Base-by-base conservation (phyloP, 2,329 filamentous ascomycete genomes). In the Canariomyces notabilis region DNA sequence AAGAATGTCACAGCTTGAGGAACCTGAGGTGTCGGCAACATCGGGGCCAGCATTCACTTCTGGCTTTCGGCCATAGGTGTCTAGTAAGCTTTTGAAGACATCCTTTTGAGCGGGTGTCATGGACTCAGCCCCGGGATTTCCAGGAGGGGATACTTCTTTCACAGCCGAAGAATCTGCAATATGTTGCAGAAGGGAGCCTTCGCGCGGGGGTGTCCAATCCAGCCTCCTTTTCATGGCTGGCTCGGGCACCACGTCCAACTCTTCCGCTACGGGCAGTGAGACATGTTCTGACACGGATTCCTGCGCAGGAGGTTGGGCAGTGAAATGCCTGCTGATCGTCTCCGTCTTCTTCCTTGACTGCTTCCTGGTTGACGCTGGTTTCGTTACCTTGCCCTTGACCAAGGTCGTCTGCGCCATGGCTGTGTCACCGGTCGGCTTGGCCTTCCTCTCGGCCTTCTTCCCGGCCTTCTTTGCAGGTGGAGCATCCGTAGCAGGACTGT, bases 181-280 rank as follows among this genome's bases (percentile, higher is more conserved):
- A 2, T 62, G n/a, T 1, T 34, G 11, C 1, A 20, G 2, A 0
- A 37, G 36, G 3, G 49, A 51, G 15, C 51, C 55, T n/a, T 52
- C 32, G 51, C 56, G 46, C 4, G 80, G 85, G 1, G 86, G 85
- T 1, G 86, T 89, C 86, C 85, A 89, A 48, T 82, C 74, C 12
- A 67, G 59, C 49, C 80, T 73, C 49, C 85, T 72, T 37, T 67
- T 69, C 20, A 76, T 61, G 6, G 83, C 85, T 37, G 61, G 63
- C 42, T 76, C 73, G 7, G 73, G 48, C 16, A 63, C 56, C 2
- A 70, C 54, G 0, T 67, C n/a, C n/a, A n/a, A 58, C 39, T 67
- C 66, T n/a, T 52, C 33, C 3, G 49, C 44, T n/a, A 44, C 22
- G 7, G 22, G 61, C 44, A 14, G 44, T 1, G 39, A 7, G 15